Conservation (phyloP, 768 basidiomycete species). For the Suillus subaureus region DNA sequence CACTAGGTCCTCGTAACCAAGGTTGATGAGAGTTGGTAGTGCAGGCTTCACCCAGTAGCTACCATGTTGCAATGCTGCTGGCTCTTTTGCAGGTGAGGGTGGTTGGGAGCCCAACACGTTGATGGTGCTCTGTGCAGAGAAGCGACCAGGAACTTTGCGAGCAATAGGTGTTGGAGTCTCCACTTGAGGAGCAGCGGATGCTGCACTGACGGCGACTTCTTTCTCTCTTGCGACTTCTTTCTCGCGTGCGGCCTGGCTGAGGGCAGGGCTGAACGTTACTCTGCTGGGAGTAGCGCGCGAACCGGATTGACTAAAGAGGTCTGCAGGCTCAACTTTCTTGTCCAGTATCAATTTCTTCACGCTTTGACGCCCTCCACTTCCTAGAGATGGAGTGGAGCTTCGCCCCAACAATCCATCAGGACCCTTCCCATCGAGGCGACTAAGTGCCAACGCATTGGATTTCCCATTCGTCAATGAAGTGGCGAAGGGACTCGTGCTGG, state of each 20-base stretch:
- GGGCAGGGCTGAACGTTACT: constrained; percentile 72
- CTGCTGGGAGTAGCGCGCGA: constrained; percentile 40
- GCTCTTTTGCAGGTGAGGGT: constrained; percentile 31
- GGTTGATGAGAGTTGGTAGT: constrained; percentile 67
- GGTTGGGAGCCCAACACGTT: constrained; percentile 27
- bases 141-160: constrained; percentile 44
- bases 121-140: constrained; percentile 38
- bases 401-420: constrained; percentile 49
- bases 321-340: constrained; percentile 76
- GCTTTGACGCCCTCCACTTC: constrained; percentile 72
- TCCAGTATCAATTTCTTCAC: constrained; percentile 93
- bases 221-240: constrained; percentile 56
- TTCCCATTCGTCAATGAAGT: constrained; percentile 58
- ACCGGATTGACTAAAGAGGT: constrained; percentile 60
- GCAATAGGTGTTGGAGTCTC: constrained; percentile 41
- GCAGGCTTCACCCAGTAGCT: constrained; percentile 92
- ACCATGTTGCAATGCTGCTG: constrained; percentile 67
- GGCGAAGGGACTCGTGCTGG: constrained; percentile 38
- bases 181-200: constrained; percentile 20
- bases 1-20: constrained; percentile 72
- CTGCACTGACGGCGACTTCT: constrained; percentile 29
- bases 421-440: constrained; percentile 47
- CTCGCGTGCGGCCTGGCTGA: constrained; percentile 76
- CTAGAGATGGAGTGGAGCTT: constrained; percentile 63
- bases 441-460: constrained; percentile 55